A percentile compares a stretch with the other conserved stretches of the same genome.
Conservation (phyloP, 2,329 filamentous ascomycete species). For the Annulohypoxylon truncatum region DNA sequence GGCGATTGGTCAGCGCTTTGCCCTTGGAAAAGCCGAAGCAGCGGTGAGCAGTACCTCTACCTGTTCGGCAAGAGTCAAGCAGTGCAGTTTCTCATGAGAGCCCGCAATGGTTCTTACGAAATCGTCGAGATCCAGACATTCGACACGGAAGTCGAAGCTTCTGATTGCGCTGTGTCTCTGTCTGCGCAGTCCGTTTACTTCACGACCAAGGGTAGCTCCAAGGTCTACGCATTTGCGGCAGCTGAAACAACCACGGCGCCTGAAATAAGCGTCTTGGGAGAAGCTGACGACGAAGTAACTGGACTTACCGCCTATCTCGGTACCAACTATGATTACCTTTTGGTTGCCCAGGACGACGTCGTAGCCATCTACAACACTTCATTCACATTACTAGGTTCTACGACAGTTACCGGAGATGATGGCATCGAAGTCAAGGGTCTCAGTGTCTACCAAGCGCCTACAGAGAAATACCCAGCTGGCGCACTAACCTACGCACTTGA, state of each 20-base stretch:
- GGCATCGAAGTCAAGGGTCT: conserved; percentile 58
- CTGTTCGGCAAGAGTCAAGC: conserved; percentile 58
- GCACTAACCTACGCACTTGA: conserved; percentile 56
- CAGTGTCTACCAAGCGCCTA: conserved; percentile 54
- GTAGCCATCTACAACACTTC: conserved; percentile 55
- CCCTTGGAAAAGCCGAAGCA: conserved; percentile 55
- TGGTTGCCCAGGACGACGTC: conserved; percentile 54
- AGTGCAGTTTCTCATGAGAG: conserved; percentile 54
- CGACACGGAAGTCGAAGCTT: conserved; percentile 54
- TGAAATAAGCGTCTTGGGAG: conserved; percentile 52
- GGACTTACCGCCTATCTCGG: conserved; percentile 57
- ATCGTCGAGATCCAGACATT: conserved; percentile 60
- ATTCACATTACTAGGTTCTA: conserved; percentile 52
- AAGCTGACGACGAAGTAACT: conserved; percentile 54
- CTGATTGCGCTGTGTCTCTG: conserved; percentile 56
- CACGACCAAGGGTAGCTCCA: conserved; percentile 53
- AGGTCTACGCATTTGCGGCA: conserved; percentile 54
- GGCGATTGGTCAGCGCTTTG: conserved; percentile 63
- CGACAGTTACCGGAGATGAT: conserved; percentile 53
- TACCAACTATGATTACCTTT: conserved; percentile 52
- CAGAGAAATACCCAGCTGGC: conserved; percentile 53
- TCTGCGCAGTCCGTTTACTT: conserved; percentile 55
- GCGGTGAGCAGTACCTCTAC: conserved; percentile 57
- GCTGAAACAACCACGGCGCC: conserved; percentile 54
- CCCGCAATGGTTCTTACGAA: conserved; percentile 46